Percentiles rank a stretch among this genome's conserved stretches.
These are phyloP conservation scores for Curvularia sp. DNA, from an alignment of 2,329 filamentous ascomycete genomes.

Conservation along the genomic window DNA sequence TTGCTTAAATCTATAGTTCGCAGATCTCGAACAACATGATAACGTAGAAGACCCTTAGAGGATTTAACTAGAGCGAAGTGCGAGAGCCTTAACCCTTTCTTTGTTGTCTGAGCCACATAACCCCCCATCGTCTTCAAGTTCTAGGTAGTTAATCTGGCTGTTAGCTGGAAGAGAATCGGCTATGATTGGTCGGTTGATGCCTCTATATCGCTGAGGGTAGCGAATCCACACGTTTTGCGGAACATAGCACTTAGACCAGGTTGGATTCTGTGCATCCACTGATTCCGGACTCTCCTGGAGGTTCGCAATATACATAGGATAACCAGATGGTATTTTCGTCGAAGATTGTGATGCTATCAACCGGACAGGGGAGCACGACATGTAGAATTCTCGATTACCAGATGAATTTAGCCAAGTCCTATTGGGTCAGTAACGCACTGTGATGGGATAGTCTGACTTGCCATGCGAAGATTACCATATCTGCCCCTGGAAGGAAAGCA, in stretches of 20 bases:
- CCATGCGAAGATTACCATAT: slow-evolving; percentile 51
- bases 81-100: not conserved
- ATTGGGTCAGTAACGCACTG: not conserved
- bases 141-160: not conserved
- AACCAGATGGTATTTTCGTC: not conserved
- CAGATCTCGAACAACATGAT: too few relatives aligned
- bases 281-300: slow-evolving; percentile 6
- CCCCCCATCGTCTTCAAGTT: not conserved
- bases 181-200: slow-evolving; percentile 1
- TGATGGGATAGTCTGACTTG: not conserved
- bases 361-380: slow-evolving; percentile 53
- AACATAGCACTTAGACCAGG: slow-evolving; percentile 10
- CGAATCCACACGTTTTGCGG: slow-evolving; percentile 12
- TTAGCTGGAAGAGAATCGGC: not conserved
- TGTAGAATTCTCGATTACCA: slow-evolving; percentile 55
- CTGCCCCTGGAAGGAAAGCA: slow-evolving; percentile 45
- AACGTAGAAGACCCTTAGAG: too few relatives aligned
- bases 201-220: slow-evolving; percentile 6
- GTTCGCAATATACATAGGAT: slow-evolving; percentile 15
- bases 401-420: slow-evolving; percentile 40
- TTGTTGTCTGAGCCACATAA: slow-evolving; percentile 6
- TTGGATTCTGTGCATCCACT: not conserved
- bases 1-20: too few relatives aligned
- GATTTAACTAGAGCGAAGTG: not conserved
- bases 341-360: slow-evolving; percentile 1